phyloP scores from a whole-genome alignment of 176 grass and related monocot species.

The Alloteropsis semialata region DNA sequence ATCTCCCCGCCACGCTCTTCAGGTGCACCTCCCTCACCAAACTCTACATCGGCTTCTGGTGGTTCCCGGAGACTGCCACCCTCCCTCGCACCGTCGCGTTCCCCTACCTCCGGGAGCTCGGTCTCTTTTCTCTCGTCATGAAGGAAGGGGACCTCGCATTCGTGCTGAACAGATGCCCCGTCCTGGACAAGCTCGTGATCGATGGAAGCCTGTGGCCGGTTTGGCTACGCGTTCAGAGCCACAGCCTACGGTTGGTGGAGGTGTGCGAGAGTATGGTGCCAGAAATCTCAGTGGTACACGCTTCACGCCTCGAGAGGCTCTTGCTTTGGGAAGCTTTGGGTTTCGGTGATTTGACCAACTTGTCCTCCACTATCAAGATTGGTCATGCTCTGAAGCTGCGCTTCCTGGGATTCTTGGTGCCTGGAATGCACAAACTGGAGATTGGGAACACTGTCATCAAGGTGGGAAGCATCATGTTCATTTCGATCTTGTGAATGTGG shows the following conservation, averaged over 20 bases:
- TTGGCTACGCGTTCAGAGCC: background rate
- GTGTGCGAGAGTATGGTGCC: background rate
- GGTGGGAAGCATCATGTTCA: background rate
- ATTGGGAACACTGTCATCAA: conserved; percentile 10
- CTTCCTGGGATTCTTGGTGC: background rate
- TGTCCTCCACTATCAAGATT: conserved; percentile 9
- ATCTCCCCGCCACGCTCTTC: background rate
- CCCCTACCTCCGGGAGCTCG: background rate
- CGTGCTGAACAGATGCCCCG: background rate
- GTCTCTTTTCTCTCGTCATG: background rate
- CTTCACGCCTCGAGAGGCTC: background rate
- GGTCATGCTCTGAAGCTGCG: background rate
- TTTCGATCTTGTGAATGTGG: background rate
- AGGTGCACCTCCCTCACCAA: background rate
- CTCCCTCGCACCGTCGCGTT: background rate
- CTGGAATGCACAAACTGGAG: background rate
- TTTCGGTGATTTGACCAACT: too few species aligned
- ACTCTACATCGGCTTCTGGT: background rate
- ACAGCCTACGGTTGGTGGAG: background rate
- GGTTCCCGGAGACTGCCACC: background rate
- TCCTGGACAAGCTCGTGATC: background rate
- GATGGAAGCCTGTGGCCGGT: background rate
- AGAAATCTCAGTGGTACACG: background rate
- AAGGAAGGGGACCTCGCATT: background rate
- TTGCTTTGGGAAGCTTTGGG: background rate